Conservation (phyloP, 768 basidiomycete genomes). For the Leccinum variicolor region DNA sequence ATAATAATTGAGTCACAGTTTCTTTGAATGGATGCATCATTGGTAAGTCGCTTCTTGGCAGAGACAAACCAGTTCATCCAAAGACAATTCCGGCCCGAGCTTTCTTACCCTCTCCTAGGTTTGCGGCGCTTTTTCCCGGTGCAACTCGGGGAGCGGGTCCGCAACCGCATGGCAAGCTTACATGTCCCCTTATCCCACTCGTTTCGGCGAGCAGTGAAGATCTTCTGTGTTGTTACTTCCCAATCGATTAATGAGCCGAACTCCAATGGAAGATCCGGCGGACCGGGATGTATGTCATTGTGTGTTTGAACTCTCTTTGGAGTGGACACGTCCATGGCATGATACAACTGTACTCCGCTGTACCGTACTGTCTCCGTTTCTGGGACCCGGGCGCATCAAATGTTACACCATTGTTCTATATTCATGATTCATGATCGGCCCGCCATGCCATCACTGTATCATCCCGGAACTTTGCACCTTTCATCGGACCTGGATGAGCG, state of each 20-base stretch:
- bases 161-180: background rate
- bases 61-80: background rate
- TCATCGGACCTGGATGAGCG: background rate
- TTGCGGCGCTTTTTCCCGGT: background rate
- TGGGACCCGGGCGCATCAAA: background rate
- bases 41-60: background rate
- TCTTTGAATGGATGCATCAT: background rate
- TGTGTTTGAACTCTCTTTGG: no score
- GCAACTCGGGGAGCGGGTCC: background rate
- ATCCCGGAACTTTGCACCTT: background rate
- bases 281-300: no score
- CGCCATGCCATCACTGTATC: background rate
- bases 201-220: background rate
- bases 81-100: background rate
- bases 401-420: background rate
- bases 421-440: background rate
- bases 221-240: background rate
- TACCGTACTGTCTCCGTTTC: background rate
- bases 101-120: background rate
- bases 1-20: background rate
- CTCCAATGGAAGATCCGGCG: no score
- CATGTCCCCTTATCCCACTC: background rate
- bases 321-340: no score
- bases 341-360: no score
- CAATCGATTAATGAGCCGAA: no score